These are phyloP conservation scores for Cladosporium austrohemisphaericum DNA, from an alignment of 2,329 filamentous ascomycete species.

Conservation along the genomic window DNA sequence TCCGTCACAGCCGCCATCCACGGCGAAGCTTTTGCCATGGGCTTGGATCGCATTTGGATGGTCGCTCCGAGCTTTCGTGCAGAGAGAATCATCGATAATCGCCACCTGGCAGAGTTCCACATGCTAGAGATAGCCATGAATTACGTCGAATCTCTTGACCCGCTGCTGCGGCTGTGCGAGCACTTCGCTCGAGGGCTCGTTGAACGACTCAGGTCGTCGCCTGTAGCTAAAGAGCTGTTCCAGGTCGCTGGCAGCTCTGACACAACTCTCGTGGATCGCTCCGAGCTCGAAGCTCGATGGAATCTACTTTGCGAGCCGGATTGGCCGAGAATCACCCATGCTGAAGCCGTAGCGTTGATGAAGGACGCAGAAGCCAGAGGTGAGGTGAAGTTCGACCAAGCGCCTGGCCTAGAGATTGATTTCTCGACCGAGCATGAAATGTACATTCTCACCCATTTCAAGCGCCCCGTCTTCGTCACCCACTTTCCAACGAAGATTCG, in stretches of 20 bases:
- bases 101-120: not conserved
- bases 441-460: not conserved
- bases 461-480: not conserved
- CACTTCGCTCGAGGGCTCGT: not conserved
- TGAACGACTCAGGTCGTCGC: not conserved
- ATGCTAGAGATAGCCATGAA: slow-evolving; percentile 3
- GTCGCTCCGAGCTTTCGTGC: slow-evolving; percentile 1
- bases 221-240: not conserved
- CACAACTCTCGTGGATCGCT: not conserved
- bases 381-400: not conserved
- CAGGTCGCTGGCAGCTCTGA: not conserved
- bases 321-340: not conserved
- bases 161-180: not conserved
- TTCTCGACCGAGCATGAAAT: slow-evolving; percentile 1
- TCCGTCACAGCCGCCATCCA: slow-evolving; percentile 1
- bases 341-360: not conserved
- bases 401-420: not conserved
- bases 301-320: not conserved
- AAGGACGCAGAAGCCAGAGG: not conserved
- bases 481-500: not conserved
- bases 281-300: slow-evolving; percentile 1
- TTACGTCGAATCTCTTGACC: not conserved
- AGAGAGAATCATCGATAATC: not conserved
- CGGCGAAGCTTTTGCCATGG: slow-evolving; percentile 1
- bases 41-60: slow-evolving; percentile 1